phyloP scores from a whole-genome alignment of 2,329 filamentous ascomycete genomes.

The Aphanocladium album region DNA sequence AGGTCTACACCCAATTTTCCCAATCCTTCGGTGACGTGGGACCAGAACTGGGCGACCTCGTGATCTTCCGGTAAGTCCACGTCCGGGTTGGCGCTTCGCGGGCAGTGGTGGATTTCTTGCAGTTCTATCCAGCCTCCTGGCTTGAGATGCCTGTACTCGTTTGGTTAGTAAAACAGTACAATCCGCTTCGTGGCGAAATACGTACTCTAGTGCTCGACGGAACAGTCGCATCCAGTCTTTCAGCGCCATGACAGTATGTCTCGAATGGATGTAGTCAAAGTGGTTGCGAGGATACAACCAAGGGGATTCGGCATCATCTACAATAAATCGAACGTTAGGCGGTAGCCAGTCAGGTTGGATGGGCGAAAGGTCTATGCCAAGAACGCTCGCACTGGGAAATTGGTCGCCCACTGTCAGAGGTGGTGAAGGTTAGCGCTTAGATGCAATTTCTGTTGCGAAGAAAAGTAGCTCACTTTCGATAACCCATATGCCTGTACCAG shows the following conservation, averaged over 20 bases:
- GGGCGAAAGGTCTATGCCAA: constrained; percentile 42
- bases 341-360: constrained; percentile 49
- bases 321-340: constrained; percentile 50
- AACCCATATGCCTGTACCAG: constrained; percentile 55
- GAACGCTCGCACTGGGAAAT: constrained; percentile 37
- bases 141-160: constrained; percentile 40
- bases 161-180: background rate
- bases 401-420: constrained; percentile 38
- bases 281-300: constrained; percentile 51
- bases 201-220: constrained; percentile 41
- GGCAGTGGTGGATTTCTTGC: constrained; percentile 49
- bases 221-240: constrained; percentile 50
- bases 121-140: constrained; percentile 52
- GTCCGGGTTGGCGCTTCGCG: constrained; percentile 37
- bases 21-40: constrained; percentile 39
- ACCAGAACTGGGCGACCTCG: constrained; percentile 43
- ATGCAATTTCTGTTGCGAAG: background rate
- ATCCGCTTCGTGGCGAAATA: background rate
- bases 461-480: constrained; percentile 40
- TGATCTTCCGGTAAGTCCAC: constrained; percentile 34
- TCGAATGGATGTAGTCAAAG: constrained; percentile 58
- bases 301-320: constrained; percentile 53
- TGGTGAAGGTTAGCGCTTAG: constrained; percentile 13
- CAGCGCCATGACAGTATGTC: constrained; percentile 52
- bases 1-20: constrained; percentile 42